Percentiles rank a stretch among this genome's conserved stretches.
Conservation (phyloP, 2,329 filamentous ascomycete genomes). For the Pyrenophora tritici-repentis region DNA sequence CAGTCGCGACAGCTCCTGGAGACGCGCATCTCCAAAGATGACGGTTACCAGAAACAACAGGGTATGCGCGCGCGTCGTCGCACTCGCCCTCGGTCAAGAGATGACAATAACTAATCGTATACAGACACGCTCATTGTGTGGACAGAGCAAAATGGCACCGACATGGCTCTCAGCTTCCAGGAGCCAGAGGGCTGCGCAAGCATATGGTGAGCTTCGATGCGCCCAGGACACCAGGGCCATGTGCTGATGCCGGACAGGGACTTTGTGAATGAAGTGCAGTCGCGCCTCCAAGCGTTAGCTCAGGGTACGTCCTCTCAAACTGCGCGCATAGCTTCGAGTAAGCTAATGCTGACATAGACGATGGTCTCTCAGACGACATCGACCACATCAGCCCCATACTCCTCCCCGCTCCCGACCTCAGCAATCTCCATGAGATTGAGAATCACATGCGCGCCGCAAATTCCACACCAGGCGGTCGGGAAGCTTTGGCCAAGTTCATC, state of each 20-base stretch:
- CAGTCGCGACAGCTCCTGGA: conserved; percentile 82
- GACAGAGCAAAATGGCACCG: conserved; percentile 88
- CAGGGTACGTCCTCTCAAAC: conserved; percentile 58
- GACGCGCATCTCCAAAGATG: conserved; percentile 88
- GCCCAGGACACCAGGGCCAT: conserved; percentile 1
- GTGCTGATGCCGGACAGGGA: conserved; percentile 65
- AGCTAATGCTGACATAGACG: conserved; percentile 60
- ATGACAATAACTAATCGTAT: conserved; percentile 24
- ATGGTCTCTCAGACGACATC: conserved; percentile 85
- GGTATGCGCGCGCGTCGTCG: conserved; percentile 58
- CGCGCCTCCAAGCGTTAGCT: conserved; percentile 67
- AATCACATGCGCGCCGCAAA: conserved; percentile 80
- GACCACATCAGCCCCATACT: conserved; percentile 73
- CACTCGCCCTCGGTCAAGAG: not conserved
- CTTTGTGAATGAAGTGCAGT: conserved; percentile 86
- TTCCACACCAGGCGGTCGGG: conserved; percentile 74
- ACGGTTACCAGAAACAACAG: conserved; percentile 98
- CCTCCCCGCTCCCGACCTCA: conserved; percentile 79
- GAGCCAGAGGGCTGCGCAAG: conserved; percentile 90
- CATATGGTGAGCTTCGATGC: conserved; percentile 71
- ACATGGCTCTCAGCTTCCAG: conserved; percentile 98
- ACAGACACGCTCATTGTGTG: conserved; percentile 96
- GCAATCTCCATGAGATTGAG: conserved; percentile 83
- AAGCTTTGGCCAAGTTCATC: conserved; percentile 85
- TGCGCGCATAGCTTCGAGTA: conserved; percentile 1